Conservation (phyloP, 73 alveolate genomes). For the Tetrahymena elliotti region DNA sequence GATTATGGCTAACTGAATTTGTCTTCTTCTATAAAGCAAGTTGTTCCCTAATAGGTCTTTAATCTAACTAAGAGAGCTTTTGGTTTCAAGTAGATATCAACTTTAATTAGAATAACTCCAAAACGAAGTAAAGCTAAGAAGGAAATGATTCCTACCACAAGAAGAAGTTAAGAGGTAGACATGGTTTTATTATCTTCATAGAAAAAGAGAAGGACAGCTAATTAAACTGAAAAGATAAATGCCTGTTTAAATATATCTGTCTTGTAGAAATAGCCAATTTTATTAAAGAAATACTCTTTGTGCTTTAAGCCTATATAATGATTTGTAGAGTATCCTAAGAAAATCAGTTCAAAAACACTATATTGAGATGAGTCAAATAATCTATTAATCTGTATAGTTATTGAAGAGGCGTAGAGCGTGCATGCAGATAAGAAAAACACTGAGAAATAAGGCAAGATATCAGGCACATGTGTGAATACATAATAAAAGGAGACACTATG, state of each 20-base stretch:
- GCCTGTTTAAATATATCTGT: not conserved
- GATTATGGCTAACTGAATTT: not conserved
- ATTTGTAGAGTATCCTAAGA: not conserved
- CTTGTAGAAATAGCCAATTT: not conserved
- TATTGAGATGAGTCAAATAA: not conserved
- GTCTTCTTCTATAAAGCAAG: not conserved
- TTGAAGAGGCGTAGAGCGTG: not conserved
- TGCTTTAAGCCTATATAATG: not conserved
- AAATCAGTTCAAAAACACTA: not conserved
- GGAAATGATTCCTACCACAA: not conserved
- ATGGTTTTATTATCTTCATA: not conserved
- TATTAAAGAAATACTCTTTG: not conserved
- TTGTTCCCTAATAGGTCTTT: not conserved
- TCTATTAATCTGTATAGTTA: not conserved
- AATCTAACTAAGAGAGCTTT: not conserved
- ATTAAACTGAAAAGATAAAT: not conserved
- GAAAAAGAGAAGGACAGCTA: not conserved
- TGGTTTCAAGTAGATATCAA: not conserved
- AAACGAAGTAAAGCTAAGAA: not conserved
- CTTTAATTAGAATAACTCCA: not conserved
- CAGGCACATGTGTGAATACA: not conserved
- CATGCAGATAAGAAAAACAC: not conserved
- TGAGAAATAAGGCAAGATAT: not conserved
- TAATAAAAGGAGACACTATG: not conserved
- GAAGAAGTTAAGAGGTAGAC: not conserved